Conservation (phyloP, 495 filamentous ascomycete genomes). For the Xylaria venustula region DNA sequence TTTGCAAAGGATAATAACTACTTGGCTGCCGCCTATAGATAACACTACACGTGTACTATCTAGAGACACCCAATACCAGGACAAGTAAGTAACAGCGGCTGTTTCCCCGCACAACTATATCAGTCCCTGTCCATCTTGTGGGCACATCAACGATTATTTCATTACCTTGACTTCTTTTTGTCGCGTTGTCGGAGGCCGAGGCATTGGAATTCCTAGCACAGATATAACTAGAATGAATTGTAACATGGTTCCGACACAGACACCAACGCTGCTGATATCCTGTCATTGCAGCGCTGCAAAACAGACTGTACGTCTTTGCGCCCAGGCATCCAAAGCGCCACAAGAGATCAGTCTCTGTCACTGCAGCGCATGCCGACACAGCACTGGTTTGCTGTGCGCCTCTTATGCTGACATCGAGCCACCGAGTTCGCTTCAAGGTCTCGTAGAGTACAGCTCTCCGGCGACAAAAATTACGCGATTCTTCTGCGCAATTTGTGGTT, state of each 20-base stretch:
- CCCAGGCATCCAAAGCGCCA: conserved; percentile 21
- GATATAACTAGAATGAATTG: no score
- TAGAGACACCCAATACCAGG: not conserved
- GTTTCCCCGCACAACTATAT: conserved; percentile 2
- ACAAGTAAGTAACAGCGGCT: not conserved
- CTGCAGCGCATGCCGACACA: conserved; percentile 60
- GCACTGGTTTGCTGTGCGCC: conserved; percentile 56
- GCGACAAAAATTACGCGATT: conserved; percentile 45
- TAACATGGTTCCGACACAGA: not conserved
- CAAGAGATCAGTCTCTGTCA: conserved; percentile 55
- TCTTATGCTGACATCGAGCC: conserved; percentile 45
- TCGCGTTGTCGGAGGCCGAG: no score
- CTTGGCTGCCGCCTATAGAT: no score
- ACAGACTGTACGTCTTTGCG: conserved; percentile 41
- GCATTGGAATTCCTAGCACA: no score
- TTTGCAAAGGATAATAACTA: no score
- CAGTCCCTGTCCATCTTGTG: no score
- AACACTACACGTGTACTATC: no score
- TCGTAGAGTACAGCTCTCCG: conserved; percentile 45
- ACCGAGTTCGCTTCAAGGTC: conserved; percentile 31
- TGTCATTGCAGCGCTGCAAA: conserved; percentile 57
- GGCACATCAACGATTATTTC: no score
- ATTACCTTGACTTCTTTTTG: not conserved
- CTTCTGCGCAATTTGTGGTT: conserved; percentile 69
- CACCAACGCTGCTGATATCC: conserved; percentile 27